phyloP scores from a whole-genome alignment of 331 rosid genomes.

The Telfairia occidentalis region DNA sequence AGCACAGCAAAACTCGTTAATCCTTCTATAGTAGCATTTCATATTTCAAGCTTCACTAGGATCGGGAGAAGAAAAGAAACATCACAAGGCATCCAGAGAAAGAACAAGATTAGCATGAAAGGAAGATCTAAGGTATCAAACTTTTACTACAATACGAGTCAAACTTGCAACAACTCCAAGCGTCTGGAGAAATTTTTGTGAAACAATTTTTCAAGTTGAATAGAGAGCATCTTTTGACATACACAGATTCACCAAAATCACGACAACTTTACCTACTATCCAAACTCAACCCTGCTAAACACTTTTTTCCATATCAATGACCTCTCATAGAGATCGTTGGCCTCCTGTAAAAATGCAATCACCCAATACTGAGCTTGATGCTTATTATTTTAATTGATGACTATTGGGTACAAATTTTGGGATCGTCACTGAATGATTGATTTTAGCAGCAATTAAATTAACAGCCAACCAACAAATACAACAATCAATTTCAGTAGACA shows the following conservation, averaged over 20 bases:
- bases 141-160: background rate
- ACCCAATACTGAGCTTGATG: background rate
- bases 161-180: background rate
- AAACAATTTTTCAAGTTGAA: background rate
- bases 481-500: background rate
- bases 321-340: background rate
- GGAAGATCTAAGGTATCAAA: background rate
- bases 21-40: conserved; percentile 1
- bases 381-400: background rate
- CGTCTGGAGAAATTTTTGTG: background rate
- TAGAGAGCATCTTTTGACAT: background rate
- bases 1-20: background rate
- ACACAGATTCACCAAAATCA: background rate
- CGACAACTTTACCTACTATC: background rate
- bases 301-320: background rate
- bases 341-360: conserved; percentile 4
- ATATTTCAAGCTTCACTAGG: background rate
- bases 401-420: background rate
- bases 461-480: conserved; percentile 5
- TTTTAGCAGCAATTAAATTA: background rate
- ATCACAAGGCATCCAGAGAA: background rate
- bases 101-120: background rate
- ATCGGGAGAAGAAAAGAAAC: background rate
- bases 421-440: background rate
- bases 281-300: conserved; percentile 2